Evolutionary conservation across 164 flowering plant genomes (phyloP).

Genomic region (Malania oleifera): DNA sequence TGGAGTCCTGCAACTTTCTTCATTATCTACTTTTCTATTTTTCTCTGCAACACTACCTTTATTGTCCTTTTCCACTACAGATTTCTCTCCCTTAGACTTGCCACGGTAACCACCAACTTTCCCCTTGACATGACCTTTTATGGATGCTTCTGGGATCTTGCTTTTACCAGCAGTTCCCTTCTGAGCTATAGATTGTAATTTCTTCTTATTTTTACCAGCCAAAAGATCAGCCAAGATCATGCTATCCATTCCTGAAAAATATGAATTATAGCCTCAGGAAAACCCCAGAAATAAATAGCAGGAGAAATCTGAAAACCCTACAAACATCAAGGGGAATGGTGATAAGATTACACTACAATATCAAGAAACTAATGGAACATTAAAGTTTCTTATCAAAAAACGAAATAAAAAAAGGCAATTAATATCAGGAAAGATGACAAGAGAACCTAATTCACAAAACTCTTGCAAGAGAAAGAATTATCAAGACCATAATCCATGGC

Average conservation of each 20-base stretch:
- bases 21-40: neutral
- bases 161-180: constrained; percentile 1
- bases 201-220: neutral
- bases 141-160: neutral
- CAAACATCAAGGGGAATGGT: neutral
- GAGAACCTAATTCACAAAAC: no score
- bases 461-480: neutral
- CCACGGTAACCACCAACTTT: constrained; percentile 1
- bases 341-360: neutral
- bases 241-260: neutral
- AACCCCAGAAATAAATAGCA: neutral
- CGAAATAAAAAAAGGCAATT: no score
- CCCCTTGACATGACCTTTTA: neutral
- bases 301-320: neutral
- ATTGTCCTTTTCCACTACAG: neutral
- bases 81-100: constrained; percentile 3
- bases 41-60: neutral
- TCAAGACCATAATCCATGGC: neutral
- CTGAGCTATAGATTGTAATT: constrained; percentile 1
- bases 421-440: no score
- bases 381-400: no score
- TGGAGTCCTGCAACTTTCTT: neutral
- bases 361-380: neutral
- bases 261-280: neutral
- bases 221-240: neutral